Evolutionary conservation across 352 stramenopile species (phyloP).

Genomic region (Phytophthora tentaculata): DNA sequence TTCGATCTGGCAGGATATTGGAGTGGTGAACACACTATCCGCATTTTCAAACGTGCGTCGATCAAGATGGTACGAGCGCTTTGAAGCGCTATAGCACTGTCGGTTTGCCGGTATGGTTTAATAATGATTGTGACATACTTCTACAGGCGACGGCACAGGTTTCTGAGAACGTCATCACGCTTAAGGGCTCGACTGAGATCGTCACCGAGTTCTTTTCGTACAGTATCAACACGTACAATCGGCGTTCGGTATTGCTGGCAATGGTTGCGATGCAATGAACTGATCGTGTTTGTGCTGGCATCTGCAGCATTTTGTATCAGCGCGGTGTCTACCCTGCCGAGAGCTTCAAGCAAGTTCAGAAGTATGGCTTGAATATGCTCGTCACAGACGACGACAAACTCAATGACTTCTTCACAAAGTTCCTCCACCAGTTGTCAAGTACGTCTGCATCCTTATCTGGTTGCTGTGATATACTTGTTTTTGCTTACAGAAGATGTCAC

Average conservation of each 20-base stretch:
- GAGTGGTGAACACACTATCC: slow-evolving; percentile 34
- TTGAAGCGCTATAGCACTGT: slow-evolving; percentile 1
- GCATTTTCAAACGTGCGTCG: slow-evolving; percentile 29
- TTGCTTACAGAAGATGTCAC: background rate
- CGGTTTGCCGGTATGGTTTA: background rate
- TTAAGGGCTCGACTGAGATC: slow-evolving; percentile 98
- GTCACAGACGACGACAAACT: slow-evolving; percentile 97
- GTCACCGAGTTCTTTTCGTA: slow-evolving; percentile 99
- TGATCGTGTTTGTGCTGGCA: slow-evolving; percentile 10
- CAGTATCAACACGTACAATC: slow-evolving; percentile 95
- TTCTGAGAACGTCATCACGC: slow-evolving; percentile 96
- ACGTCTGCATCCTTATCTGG: slow-evolving; percentile 9
- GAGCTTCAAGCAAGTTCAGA: slow-evolving; percentile 96
- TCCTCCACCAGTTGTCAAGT: slow-evolving; percentile 92
- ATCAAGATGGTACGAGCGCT: slow-evolving; percentile 26
- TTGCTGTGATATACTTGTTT: background rate
- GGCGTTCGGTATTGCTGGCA: slow-evolving; percentile 5
- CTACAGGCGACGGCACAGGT: slow-evolving; percentile 69
- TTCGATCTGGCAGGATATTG: slow-evolving; percentile 26
- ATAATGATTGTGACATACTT: slow-evolving; percentile 1
- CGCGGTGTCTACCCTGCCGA: slow-evolving; percentile 99
- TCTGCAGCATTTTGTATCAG: slow-evolving; percentile 91
- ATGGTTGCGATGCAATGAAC: slow-evolving; percentile 3
- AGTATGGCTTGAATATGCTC: slow-evolving; percentile 99
- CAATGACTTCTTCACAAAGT: slow-evolving; percentile 94